Conservation (phyloP, 768 basidiomycete genomes). For the Rossbeevera mucosa region DNA sequence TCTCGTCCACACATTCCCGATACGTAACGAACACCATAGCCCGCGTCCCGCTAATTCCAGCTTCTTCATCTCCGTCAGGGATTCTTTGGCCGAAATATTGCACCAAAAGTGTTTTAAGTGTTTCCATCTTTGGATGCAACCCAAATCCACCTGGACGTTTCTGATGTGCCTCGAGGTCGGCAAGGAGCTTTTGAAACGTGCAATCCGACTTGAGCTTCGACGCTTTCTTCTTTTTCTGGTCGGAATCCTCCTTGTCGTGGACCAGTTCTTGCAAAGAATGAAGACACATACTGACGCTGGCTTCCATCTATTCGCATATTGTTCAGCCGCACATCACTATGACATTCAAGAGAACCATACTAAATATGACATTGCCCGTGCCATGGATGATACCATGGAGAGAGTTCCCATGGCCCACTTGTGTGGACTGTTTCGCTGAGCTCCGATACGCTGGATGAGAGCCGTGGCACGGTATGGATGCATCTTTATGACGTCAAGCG, state of each 20-base stretch:
- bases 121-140: conserved; percentile 91
- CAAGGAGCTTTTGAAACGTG: conserved; percentile 60
- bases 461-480: conserved; percentile 61
- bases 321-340: neutral
- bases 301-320: conserved; percentile 58
- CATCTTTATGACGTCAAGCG: conserved; percentile 55
- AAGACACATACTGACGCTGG: conserved; percentile 76
- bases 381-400: conserved; percentile 53
- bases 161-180: conserved; percentile 60
- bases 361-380: conserved; percentile 84
- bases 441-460: conserved; percentile 35
- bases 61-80: conserved; percentile 40
- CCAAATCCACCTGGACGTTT: conserved; percentile 45
- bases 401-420: conserved; percentile 51
- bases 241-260: conserved; percentile 35
- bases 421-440: conserved; percentile 33
- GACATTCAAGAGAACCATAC: conserved; percentile 39
- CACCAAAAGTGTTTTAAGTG: conserved; percentile 64
- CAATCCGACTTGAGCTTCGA: conserved; percentile 49
- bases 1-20: conserved; percentile 86
- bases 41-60: conserved; percentile 43
- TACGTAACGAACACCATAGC: conserved; percentile 96
- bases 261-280: conserved; percentile 51
- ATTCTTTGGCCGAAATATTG: conserved; percentile 59
- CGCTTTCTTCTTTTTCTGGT: conserved; percentile 35